Percentiles rank a stretch among this genome's conserved stretches.
These are phyloP conservation scores for Voacanga thouarsii DNA, from an alignment of 257 asterid genomes.

Conservation along the genomic window DNA sequence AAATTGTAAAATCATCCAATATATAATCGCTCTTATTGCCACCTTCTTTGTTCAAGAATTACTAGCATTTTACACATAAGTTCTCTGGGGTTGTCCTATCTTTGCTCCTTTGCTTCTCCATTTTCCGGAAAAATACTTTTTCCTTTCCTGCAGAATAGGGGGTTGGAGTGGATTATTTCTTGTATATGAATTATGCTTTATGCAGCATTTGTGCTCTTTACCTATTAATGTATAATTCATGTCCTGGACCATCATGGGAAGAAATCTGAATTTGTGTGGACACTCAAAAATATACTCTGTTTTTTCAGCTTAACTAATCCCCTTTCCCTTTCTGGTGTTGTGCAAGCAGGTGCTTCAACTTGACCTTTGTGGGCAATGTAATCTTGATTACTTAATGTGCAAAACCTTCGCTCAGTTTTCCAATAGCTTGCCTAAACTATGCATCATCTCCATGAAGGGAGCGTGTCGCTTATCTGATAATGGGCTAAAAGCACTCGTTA, in stretches of 20 bases:
- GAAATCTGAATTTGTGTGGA: not conserved
- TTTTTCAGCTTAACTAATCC: slow-evolving; percentile 4
- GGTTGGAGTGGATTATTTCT: not conserved
- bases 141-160: not conserved
- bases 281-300: not conserved
- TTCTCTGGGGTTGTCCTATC: not conserved
- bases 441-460: slow-evolving; percentile 73
- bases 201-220: not conserved
- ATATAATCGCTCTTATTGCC: not conserved
- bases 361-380: slow-evolving; percentile 73
- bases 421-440: slow-evolving; percentile 45
- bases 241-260: not conserved
- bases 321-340: slow-evolving; percentile 10
- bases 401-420: slow-evolving; percentile 31
- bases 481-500: slow-evolving; percentile 50
- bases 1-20: not conserved
- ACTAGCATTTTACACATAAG: not conserved
- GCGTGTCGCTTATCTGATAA: slow-evolving; percentile 71
- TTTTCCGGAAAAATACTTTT: not conserved
- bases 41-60: too few species aligned
- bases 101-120: not conserved
- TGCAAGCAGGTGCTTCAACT: slow-evolving; percentile 82
- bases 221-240: not conserved
- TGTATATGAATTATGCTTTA: not conserved
- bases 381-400: slow-evolving; percentile 46